Base-by-base conservation (phyloP, 495 filamentous ascomycete genomes). In the Tuber umbilicatum region DNA sequence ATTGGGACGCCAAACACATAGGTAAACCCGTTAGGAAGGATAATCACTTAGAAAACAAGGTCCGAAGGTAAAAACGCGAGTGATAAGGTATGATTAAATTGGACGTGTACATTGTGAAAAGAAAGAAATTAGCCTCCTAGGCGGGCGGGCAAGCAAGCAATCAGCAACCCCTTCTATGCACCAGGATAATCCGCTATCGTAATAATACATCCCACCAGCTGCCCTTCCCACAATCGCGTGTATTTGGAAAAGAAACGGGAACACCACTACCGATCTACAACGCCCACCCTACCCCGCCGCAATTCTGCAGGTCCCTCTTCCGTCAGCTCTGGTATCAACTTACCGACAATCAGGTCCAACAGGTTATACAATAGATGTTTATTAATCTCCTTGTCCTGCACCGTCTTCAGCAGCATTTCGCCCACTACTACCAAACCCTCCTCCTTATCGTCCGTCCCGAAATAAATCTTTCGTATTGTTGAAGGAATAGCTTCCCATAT, bases 331-430 rank as follows among this genome's bases (percentile, higher is more conserved):
- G 95, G 95, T 71, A 97, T 86, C 43, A 97, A 83, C 78, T 90
- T 88, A 47, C 91, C 89, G 21, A 99, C 85, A 0, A 97, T 74
- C 72, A 92, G 84, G 83, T 98, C 95, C 55, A 97, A 79, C 55
- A 93, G 85, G 37, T 87, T 85, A 78, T 94, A 96, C 67, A 94
- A 83, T 16, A 99, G 84, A 83, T 98, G 94, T 83, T 92, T 94
- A 85, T 97, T 98, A 82, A 92, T 89, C 84, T 97, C 97, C 17
- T 86, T 87, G 83, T 97, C 92, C 3, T 86, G 87, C 80, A 97
- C 91, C 23, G 92, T 84, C 78, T 93, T 90, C 31, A 97, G 86
- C 38, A 91, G 85, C 73, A 80, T 83, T 70, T 85, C 82, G 69
- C 87, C 89, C 47, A 90, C 85, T 78, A 88, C 85, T 64, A 72